Evolutionary conservation across 306 rosid species (phyloP).

Genomic region (Mimosa pudica): DNA sequence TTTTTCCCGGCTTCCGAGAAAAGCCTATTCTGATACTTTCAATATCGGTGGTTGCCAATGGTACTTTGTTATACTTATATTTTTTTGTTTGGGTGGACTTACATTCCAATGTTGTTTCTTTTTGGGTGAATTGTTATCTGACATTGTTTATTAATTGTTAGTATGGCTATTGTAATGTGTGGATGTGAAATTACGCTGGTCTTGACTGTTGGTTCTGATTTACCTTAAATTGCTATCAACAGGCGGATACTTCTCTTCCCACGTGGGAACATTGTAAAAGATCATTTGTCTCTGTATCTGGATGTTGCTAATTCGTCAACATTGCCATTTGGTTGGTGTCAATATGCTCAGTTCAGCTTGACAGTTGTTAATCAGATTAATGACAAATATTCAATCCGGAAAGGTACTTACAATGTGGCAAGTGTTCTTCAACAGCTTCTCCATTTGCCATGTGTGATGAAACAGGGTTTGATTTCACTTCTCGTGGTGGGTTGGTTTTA

Average conservation of each 20-base stretch:
- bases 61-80: slow-evolving; percentile 33
- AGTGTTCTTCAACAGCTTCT: slow-evolving; percentile 16
- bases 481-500: neutral
- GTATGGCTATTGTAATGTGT: neutral
- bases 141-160: neutral
- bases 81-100: neutral
- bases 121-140: neutral
- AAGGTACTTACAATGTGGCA: slow-evolving; percentile 49
- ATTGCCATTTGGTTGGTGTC: slow-evolving; percentile 77
- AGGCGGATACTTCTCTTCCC: slow-evolving; percentile 79
- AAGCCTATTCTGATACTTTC: slow-evolving; percentile 63
- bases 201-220: slow-evolving; percentile 23
- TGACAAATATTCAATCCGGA: slow-evolving; percentile 60
- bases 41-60: slow-evolving; percentile 64
- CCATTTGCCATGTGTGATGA: slow-evolving; percentile 1
- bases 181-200: neutral
- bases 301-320: slow-evolving; percentile 65
- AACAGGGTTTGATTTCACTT: neutral
- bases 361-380: slow-evolving; percentile 66
- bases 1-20: slow-evolving; percentile 63
- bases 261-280: slow-evolving; percentile 70
- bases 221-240: slow-evolving; percentile 27
- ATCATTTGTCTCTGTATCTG: slow-evolving; percentile 76
- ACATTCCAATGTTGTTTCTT: neutral
- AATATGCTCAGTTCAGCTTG: slow-evolving; percentile 78